Conservation (phyloP, 805 yeast genomes). For the Candida endomychidarum region DNA sequence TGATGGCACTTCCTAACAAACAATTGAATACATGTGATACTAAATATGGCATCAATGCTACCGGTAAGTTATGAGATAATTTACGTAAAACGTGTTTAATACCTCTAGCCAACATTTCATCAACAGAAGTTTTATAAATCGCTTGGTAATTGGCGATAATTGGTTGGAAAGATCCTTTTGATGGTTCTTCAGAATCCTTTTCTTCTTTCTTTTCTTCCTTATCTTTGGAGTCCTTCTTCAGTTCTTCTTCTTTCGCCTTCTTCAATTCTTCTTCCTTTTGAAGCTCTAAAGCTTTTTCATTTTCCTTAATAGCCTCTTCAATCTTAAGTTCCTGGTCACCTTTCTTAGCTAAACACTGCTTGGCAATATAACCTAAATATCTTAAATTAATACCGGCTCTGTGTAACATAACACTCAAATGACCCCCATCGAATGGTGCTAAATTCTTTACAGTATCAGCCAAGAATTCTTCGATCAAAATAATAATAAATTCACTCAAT, state of each 20-base stretch:
- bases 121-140: conserved; percentile 47
- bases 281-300: conserved; percentile 21
- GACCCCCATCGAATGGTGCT: conserved; percentile 80
- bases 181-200: conserved; percentile 26
- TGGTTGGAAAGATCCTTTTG: conserved; percentile 44
- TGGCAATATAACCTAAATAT: conserved; percentile 70
- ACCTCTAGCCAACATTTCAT: conserved; percentile 80
- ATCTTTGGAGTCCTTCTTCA: conserved; percentile 19
- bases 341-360: conserved; percentile 24
- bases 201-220: conserved; percentile 27
- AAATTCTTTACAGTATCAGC: conserved; percentile 52
- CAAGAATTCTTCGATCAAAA: conserved; percentile 64
- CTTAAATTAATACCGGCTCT: conserved; percentile 84
- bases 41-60: conserved; percentile 54
- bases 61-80: conserved; percentile 46
- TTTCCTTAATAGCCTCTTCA: conserved; percentile 22
- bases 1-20: conserved; percentile 55
- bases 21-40: conserved; percentile 73
- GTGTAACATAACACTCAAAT: conserved; percentile 69
- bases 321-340: conserved; percentile 18
- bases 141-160: conserved; percentile 43
- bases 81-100: conserved; percentile 70
- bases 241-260: conserved; percentile 24
- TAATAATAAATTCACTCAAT: conserved; percentile 62
- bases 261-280: conserved; percentile 13